Evolutionary conservation across 768 basidiomycete genomes (phyloP), one percentile per base, ranked within the genome.

Genomic region (Pleurotus ostreatus): DNA sequence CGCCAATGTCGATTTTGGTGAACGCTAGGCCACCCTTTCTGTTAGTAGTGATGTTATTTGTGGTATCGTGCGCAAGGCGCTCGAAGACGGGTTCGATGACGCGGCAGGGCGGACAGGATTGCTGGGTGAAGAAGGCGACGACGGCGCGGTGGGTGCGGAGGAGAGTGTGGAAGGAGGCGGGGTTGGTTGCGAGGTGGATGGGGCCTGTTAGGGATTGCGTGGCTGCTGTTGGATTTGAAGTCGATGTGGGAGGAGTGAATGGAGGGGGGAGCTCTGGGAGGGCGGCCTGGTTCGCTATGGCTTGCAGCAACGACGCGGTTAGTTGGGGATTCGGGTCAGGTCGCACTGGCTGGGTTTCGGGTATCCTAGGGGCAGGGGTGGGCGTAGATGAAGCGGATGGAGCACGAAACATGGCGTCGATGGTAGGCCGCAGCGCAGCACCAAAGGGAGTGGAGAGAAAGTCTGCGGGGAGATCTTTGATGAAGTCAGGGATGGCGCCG

Each of bases 401-500:
- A 7, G 84, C 71, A 20, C 81, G 74, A 70, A 84, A 97, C 93
- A 96, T 94, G 46, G 82, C 76, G 65, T 98, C 94, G 49, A 98
- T 97, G 43, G 88, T 94, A 1, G 95, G 94, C 0, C 89, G 84
- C 46, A 98, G 78, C 0, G 88, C 84, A 5, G 82, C 82, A 13
- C 94, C 94, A 60, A 97, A 92, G 0, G 92, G 92, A 0, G 92
- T 94, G 0, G 92, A 88, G 20, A 95, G 81, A 70, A 94, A 94
- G 60, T 93, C 93, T 7, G 83, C 81, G 9, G 86, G 92, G 2
- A 89, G 78, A 59, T 86, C 92, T 71, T 82, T 89, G 60, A 98
- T 91, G 70, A 84, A 93, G 2, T 77, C 60, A 2, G 94, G 94
- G 54, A 97, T 90, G 13, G 83, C 83, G 3, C 78, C 78, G 25